phyloP scores from a whole-genome alignment of 2,329 filamentous ascomycete genomes.

The Apiospora phragmitis region DNA sequence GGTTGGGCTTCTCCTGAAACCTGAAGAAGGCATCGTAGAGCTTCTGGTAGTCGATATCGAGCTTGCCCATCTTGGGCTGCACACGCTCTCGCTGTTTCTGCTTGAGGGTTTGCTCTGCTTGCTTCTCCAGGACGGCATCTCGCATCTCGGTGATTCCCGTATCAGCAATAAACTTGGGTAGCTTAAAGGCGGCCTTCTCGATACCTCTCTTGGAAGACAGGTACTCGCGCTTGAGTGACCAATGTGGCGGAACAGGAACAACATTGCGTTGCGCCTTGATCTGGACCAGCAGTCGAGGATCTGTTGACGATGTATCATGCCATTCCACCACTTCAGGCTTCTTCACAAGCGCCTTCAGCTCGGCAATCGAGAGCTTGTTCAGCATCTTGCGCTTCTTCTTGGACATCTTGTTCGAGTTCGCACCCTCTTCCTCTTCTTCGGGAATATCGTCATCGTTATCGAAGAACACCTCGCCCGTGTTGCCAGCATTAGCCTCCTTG shows the following conservation, averaged over 20 bases:
- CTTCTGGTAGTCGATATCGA: slow-evolving; percentile 98
- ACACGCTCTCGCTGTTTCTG: slow-evolving; percentile 95
- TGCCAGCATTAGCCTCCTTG: slow-evolving; percentile 66
- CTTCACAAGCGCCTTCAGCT: slow-evolving; percentile 87
- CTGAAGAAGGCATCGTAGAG: slow-evolving; percentile 98
- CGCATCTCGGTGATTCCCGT: slow-evolving; percentile 98
- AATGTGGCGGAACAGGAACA: slow-evolving; percentile 90
- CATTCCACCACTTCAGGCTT: slow-evolving; percentile 96
- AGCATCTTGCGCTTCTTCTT: slow-evolving; percentile 94
- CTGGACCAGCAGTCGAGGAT: slow-evolving; percentile 85
- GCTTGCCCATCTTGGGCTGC: slow-evolving; percentile 91
- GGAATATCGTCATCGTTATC: slow-evolving; percentile 85
- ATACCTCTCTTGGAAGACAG: slow-evolving; percentile 95
- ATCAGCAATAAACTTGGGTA: slow-evolving; percentile 96
- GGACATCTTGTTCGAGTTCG: slow-evolving; percentile 69
- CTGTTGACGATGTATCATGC: slow-evolving; percentile 90
- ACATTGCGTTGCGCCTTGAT: slow-evolving; percentile 96
- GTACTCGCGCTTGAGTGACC: slow-evolving; percentile 96
- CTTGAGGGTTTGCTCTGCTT: slow-evolving; percentile 87
- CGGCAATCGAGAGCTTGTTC: slow-evolving; percentile 90
- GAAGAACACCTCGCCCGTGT: slow-evolving; percentile 84
- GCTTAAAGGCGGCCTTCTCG: slow-evolving; percentile 88
- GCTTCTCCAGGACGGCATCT: slow-evolving; percentile 93
- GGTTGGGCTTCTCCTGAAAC: slow-evolving; percentile 91
- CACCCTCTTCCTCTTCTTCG: slow-evolving; percentile 75